Evolutionary conservation across 1,139 yeast species (phyloP), one percentile per base, ranked within the genome.

Genomic region (Yarrowia galli): DNA sequence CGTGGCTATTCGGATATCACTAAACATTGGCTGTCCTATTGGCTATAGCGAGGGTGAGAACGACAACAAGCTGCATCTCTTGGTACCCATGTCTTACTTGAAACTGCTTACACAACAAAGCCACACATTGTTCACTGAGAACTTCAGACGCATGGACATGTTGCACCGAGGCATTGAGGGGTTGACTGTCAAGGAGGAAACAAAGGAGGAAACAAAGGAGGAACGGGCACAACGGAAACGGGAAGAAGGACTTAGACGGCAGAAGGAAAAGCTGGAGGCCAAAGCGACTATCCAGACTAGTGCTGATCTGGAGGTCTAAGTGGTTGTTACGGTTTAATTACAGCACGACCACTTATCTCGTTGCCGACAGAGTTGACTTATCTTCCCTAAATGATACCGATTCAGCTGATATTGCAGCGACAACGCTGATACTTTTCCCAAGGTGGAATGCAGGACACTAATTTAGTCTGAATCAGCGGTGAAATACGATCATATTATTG

Each of bases 1-100:
- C n/a, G 97, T 91, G 4, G 97, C 91, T 0, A 87, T 91, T 25
- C 80, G 96, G 71, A 89, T 86, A 6, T 86, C 90, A 16, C 87
- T 91, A 69, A 85, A 85, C 72, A 77, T 91, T 38, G 96, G 91
- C 75, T 81, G 87, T 0, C 97, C 97, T 0, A 84, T 91, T 43
- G 97, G 92, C 0, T 85, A 79, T 71, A 18, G 63, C 5, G 43
- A 63, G n/a, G 63, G 56, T 0, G 79, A 77, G 0, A 70, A 73
- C 9, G 60, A 53, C 0, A 79, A 77, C 0, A 70, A 73, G 8
- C 72, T 83, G 7, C 71, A 77, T 0, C 75, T 83, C 15, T 78
- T 86, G 67, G 92, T 89, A 0, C 76, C 79, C 23, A 79, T 80
- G 45, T 78, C 80, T 2, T 89, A 89, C 71, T 75, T 89, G 46